Percentiles rank a stretch among this genome's conserved stretches.
Conservation (phyloP, 2,329 filamentous ascomycete species). For the Penicillium psychrosexuale region DNA sequence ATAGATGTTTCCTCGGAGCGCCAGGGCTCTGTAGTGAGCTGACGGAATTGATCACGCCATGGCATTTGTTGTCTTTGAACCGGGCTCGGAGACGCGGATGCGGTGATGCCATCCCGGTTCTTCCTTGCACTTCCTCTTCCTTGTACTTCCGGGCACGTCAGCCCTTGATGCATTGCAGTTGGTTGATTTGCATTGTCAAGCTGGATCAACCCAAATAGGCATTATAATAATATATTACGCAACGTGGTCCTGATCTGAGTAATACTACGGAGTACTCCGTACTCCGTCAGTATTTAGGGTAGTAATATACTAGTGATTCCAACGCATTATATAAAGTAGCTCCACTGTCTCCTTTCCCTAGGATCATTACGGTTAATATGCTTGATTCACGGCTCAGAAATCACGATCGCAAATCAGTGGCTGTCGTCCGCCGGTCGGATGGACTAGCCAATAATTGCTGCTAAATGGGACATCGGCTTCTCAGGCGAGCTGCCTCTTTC, state of each 20-base stretch:
- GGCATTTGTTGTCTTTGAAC: background rate
- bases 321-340: background rate
- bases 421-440: constrained; percentile 4
- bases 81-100: background rate
- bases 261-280: background rate
- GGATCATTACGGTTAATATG: background rate
- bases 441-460: constrained; percentile 14
- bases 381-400: background rate
- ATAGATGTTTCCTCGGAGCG: background rate
- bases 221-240: background rate
- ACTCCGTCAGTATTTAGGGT: too few species aligned
- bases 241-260: background rate
- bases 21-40: background rate
- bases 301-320: background rate
- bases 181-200: background rate
- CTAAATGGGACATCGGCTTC: background rate
- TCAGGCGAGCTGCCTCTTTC: constrained; percentile 24
- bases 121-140: background rate
- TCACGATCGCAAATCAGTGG: constrained; percentile 8
- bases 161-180: background rate
- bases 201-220: background rate
- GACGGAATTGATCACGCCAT: constrained; percentile 6
- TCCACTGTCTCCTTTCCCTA: background rate
- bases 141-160: background rate
- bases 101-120: constrained; percentile 4